These are phyloP conservation scores for Kluyveromyces marxianus DNA, from an alignment of 1,139 yeast genomes.

Conservation along the genomic window DNA sequence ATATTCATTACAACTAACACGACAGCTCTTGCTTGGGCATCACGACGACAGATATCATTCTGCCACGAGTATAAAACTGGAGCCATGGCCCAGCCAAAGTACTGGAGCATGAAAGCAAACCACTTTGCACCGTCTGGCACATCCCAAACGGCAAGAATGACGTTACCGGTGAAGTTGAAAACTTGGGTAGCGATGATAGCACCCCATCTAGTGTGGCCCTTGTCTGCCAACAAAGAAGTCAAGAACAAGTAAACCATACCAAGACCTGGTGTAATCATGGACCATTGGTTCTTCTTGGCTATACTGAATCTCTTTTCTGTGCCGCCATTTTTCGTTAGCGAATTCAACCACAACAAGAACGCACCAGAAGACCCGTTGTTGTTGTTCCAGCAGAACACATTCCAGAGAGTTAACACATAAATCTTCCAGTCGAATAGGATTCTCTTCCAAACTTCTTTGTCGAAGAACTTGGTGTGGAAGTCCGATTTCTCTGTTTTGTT, in stretches of 20 bases:
- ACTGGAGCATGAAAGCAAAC: conserved; percentile 41
- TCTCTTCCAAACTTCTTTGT: conserved; percentile 39
- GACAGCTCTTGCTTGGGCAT: conserved; percentile 36
- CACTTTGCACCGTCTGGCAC: conserved; percentile 39
- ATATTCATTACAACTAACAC: conserved; percentile 34
- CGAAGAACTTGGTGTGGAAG: conserved; percentile 30
- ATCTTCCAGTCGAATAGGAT: conserved; percentile 51
- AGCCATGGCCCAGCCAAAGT: conserved; percentile 40
- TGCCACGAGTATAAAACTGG: conserved; percentile 36
- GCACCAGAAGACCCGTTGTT: conserved; percentile 44
- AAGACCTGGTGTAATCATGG: conserved; percentile 45
- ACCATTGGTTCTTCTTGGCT: conserved; percentile 35
- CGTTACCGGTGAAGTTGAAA: conserved; percentile 38
- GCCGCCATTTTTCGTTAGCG: conserved; percentile 24
- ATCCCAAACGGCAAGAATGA: conserved; percentile 41
- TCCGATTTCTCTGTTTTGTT: conserved; percentile 32
- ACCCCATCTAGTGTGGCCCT: conserved; percentile 47
- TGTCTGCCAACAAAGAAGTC: conserved; percentile 43
- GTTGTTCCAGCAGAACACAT: conserved; percentile 59
- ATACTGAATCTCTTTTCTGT: conserved; percentile 29
- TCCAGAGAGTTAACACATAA: conserved; percentile 45
- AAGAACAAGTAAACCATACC: conserved; percentile 43
- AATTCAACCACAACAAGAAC: conserved; percentile 47
- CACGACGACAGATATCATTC: conserved; percentile 36
- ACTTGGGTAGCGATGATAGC: conserved; percentile 49